Evolutionary conservation across 2,329 filamentous ascomycete genomes (phyloP).

Genomic region (Lasiodiplodia citricola): DNA sequence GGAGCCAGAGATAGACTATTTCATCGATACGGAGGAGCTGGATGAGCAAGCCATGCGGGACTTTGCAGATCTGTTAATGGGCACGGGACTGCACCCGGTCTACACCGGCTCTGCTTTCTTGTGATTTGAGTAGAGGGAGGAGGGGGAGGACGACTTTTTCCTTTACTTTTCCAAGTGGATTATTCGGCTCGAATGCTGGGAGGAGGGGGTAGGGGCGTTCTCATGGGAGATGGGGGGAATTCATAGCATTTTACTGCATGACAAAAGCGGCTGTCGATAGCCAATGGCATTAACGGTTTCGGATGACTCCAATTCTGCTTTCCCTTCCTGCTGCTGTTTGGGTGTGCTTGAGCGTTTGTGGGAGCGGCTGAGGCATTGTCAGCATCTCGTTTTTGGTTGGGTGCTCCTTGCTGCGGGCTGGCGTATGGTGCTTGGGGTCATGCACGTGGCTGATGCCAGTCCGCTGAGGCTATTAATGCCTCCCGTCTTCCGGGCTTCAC

Average conservation of each 20-base stretch:
- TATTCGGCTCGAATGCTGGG: not conserved
- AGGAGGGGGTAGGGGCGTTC: not conserved
- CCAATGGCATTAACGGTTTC: constrained; percentile 15
- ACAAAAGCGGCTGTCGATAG: constrained; percentile 18
- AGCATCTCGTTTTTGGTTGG: too few relatives aligned
- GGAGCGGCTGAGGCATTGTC: not conserved
- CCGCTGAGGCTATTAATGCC: too few relatives aligned
- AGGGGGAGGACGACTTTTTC: not conserved
- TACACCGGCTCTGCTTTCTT: constrained; percentile 16
- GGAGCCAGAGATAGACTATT: constrained; percentile 6
- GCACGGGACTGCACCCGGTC: constrained; percentile 15
- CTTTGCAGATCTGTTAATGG: constrained; percentile 9
- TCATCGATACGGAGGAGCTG: not conserved
- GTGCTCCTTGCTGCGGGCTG: too few relatives aligned
- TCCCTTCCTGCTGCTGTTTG: not conserved
- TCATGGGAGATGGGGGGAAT: not conserved
- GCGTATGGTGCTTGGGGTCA: too few relatives aligned
- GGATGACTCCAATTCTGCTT: not conserved
- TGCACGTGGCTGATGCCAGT: too few relatives aligned
- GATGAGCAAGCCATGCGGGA: constrained; percentile 3
- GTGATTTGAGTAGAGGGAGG: not conserved
- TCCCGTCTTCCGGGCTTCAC: too few relatives aligned
- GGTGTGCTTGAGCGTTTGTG: not conserved
- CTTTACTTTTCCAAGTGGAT: not conserved
- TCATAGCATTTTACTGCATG: constrained; percentile 12